These are phyloP conservation scores for Kodamaea nitidulidarum DNA, from an alignment of 805 yeast genomes.

Conservation along the genomic window DNA sequence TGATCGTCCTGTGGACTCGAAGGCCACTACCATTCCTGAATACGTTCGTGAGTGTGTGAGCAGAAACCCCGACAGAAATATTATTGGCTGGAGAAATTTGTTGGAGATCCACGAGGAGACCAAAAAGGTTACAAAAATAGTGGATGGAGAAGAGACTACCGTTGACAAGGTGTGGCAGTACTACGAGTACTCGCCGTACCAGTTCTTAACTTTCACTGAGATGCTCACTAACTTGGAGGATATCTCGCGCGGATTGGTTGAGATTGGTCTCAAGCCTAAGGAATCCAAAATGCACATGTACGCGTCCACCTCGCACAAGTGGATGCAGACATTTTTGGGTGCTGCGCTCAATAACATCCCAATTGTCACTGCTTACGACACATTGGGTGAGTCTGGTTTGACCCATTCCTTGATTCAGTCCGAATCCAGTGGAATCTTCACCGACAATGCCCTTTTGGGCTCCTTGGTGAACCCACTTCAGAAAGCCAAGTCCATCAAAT, in stretches of 20 bases:
- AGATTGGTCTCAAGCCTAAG: slow-evolving; percentile 67
- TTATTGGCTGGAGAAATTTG: slow-evolving; percentile 78
- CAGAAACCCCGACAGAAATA: slow-evolving; percentile 48
- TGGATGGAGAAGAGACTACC: slow-evolving; percentile 69
- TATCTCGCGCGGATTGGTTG: slow-evolving; percentile 71
- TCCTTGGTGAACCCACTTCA: slow-evolving; percentile 70
- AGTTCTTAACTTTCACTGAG: slow-evolving; percentile 59
- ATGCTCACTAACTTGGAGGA: slow-evolving; percentile 45
- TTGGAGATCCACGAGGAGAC: slow-evolving; percentile 71
- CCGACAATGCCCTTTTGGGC: slow-evolving; percentile 71
- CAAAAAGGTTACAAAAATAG: slow-evolving; percentile 65
- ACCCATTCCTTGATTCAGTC: slow-evolving; percentile 84
- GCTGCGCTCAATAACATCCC: slow-evolving; percentile 76
- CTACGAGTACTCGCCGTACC: slow-evolving; percentile 74
- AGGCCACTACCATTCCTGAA: slow-evolving; percentile 68
- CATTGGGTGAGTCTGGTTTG: slow-evolving; percentile 84
- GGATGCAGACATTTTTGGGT: slow-evolving; percentile 88
- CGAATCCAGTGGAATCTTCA: slow-evolving; percentile 70
- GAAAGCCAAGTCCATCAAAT: slow-evolving; percentile 56
- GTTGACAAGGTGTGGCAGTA: slow-evolving; percentile 86
- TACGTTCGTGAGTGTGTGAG: slow-evolving; percentile 58
- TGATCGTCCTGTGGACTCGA: slow-evolving; percentile 58
- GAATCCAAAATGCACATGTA: slow-evolving; percentile 71
- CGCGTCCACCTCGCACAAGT: slow-evolving; percentile 81
- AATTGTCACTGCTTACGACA: slow-evolving; percentile 93